These are phyloP conservation scores for Colletotrichum brevisporum DNA, from an alignment of 2,329 filamentous ascomycete species.

Conservation along the genomic window DNA sequence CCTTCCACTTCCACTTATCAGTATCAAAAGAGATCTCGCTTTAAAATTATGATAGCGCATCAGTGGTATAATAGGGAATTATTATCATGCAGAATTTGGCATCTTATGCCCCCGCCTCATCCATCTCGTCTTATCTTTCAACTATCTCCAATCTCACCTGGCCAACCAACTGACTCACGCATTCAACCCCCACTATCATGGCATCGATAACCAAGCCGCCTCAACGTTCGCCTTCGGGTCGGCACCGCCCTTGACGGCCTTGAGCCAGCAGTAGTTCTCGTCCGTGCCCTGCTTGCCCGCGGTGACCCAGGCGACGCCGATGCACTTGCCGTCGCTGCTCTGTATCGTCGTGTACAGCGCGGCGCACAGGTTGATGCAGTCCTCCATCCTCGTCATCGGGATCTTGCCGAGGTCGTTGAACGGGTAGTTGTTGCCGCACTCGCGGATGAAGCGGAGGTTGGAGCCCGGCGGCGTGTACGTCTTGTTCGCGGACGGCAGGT, in stretches of 20 bases:
- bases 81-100: not conserved
- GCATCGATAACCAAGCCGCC: constrained; percentile 21
- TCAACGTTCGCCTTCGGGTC: constrained; percentile 19
- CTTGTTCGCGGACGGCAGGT: constrained; percentile 16
- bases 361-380: constrained; percentile 45
- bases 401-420: constrained; percentile 41
- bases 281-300: constrained; percentile 42
- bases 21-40: not conserved
- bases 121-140: not conserved
- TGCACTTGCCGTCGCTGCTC: constrained; percentile 38
- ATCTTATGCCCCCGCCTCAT: not conserved
- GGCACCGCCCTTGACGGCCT: constrained; percentile 35
- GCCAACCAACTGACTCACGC: not conserved
- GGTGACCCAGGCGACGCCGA: constrained; percentile 44
- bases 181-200: not conserved
- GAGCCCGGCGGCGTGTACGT: constrained; percentile 42
- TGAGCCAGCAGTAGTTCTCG: constrained; percentile 43
- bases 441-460: constrained; percentile 40
- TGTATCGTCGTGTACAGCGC: constrained; percentile 42
- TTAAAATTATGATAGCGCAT: not conserved
- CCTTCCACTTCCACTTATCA: not conserved
- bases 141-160: too few relatives aligned
- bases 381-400: constrained; percentile 43
- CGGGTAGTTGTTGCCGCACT: constrained; percentile 42
- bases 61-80: constrained; percentile 7